phyloP scores from a whole-genome alignment of 768 basidiomycete species.

The Cystobasidium onofrii region DNA sequence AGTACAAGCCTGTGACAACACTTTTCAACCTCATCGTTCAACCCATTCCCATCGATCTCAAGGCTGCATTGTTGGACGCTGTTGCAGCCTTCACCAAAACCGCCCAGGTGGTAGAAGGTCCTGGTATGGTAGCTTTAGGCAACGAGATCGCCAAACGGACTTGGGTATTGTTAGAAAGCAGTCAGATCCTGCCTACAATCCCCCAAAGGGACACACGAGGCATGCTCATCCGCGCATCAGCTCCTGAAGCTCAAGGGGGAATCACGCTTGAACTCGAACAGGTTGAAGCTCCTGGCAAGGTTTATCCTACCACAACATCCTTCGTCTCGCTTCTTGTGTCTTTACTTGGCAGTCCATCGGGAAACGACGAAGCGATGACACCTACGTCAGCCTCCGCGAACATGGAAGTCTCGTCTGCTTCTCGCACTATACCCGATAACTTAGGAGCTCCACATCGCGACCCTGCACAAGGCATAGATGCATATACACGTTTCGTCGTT shows the following conservation, averaged over 20 bases:
- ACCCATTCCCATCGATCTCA: constrained; percentile 78
- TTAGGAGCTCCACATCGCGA: constrained; percentile 72
- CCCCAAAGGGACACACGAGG: constrained; percentile 46
- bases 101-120: constrained; percentile 48
- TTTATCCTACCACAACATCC: constrained; percentile 81
- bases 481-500: constrained; percentile 76
- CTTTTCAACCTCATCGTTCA: constrained; percentile 69
- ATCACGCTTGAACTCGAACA: constrained; percentile 81
- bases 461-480: constrained; percentile 59
- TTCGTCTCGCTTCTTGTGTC: constrained; percentile 75
- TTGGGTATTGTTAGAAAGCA: constrained; percentile 74
- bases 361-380: constrained; percentile 6
- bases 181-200: constrained; percentile 54
- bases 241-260: constrained; percentile 50
- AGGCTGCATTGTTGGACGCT: constrained; percentile 72
- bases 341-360: constrained; percentile 70
- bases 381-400: constrained; percentile 47
- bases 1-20: constrained; percentile 72
- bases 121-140: constrained; percentile 51
- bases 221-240: constrained; percentile 24
- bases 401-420: constrained; percentile 51
- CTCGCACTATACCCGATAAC: constrained; percentile 66
- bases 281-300: constrained; percentile 65
- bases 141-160: constrained; percentile 73
- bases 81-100: constrained; percentile 74